Evolutionary conservation across 2,329 filamentous ascomycete genomes (phyloP).

Genomic region (Colletotrichum sp.): DNA sequence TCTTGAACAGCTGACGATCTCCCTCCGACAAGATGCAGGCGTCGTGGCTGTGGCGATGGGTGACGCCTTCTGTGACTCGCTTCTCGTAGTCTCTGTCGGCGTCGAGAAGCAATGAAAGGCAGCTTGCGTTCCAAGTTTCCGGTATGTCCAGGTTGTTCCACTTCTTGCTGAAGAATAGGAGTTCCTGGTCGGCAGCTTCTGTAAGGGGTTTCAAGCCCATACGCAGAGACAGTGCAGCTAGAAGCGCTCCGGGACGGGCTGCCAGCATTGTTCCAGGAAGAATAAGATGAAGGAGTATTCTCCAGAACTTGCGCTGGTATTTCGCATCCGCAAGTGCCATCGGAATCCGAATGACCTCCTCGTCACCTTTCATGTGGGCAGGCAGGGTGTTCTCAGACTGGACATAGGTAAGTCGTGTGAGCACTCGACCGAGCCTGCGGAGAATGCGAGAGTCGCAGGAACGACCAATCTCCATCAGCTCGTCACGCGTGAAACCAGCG

Average conservation of each 20-base stretch:
- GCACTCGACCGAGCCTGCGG: constrained; percentile 48
- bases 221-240: constrained; percentile 52
- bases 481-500: constrained; percentile 44
- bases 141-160: constrained; percentile 54
- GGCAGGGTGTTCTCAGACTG: constrained; percentile 44
- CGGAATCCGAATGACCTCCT: constrained; percentile 47
- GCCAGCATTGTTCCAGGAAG: constrained; percentile 53
- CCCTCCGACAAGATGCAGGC: constrained; percentile 33
- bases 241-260: constrained; percentile 46
- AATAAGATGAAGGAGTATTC: constrained; percentile 51
- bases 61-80: constrained; percentile 28
- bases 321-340: constrained; percentile 41
- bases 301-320: constrained; percentile 48
- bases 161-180: constrained; percentile 42
- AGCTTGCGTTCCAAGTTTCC: constrained; percentile 55
- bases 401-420: constrained; percentile 52
- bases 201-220: constrained; percentile 50
- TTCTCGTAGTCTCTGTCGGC: constrained; percentile 43
- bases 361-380: constrained; percentile 41
- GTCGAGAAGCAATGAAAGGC: constrained; percentile 50
- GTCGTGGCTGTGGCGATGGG: constrained; percentile 7
- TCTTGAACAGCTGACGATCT: constrained; percentile 48
- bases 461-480: constrained; percentile 56
- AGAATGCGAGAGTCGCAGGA: constrained; percentile 55
- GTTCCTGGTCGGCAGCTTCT: constrained; percentile 43